phyloP scores from a whole-genome alignment of 495 filamentous ascomycete genomes.

The Apodospora peruviana region DNA sequence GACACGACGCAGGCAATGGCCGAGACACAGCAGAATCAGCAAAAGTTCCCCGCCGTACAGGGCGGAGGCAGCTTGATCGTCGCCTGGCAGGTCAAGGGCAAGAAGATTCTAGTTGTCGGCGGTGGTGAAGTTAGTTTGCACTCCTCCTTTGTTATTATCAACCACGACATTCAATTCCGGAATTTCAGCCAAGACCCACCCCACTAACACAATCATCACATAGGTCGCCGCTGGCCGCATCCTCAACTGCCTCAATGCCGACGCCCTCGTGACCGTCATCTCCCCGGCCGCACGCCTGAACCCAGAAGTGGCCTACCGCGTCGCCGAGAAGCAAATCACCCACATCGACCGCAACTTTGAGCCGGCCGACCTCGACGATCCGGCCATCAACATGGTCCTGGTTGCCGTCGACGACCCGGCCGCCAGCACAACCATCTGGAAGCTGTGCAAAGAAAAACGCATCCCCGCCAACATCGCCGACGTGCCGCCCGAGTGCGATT shows the following conservation, averaged over 20 bases:
- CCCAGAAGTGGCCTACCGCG: conserved; percentile 77
- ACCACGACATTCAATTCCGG: neutral
- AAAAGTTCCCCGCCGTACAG: conserved; percentile 69
- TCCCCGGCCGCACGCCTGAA: conserved; percentile 76
- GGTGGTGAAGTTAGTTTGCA: conserved; percentile 72
- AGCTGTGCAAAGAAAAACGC: conserved; percentile 75
- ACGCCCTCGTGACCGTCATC: conserved; percentile 82
- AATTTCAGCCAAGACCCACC: neutral
- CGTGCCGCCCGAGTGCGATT: conserved; percentile 94
- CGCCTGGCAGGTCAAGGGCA: conserved; percentile 87
- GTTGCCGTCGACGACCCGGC: conserved; percentile 89
- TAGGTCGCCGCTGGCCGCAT: conserved; percentile 95
- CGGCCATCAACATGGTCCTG: conserved; percentile 66
- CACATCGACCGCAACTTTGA: conserved; percentile 79
- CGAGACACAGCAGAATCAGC: conserved; percentile 23
- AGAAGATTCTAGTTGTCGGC: conserved; percentile 79
- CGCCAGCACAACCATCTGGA: conserved; percentile 82
- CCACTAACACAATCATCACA: conserved; percentile 1
- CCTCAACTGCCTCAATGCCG: conserved; percentile 86
- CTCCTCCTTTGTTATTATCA: conserved; percentile 1
- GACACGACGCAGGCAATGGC: too few species aligned
- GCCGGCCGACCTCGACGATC: conserved; percentile 74
- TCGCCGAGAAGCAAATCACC: conserved; percentile 64
- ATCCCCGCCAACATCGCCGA: conserved; percentile 95
- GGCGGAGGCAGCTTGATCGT: conserved; percentile 88